These are phyloP conservation scores for Penicillium mononematosum DNA, from an alignment of 495 filamentous ascomycete genomes.

Conservation along the genomic window DNA sequence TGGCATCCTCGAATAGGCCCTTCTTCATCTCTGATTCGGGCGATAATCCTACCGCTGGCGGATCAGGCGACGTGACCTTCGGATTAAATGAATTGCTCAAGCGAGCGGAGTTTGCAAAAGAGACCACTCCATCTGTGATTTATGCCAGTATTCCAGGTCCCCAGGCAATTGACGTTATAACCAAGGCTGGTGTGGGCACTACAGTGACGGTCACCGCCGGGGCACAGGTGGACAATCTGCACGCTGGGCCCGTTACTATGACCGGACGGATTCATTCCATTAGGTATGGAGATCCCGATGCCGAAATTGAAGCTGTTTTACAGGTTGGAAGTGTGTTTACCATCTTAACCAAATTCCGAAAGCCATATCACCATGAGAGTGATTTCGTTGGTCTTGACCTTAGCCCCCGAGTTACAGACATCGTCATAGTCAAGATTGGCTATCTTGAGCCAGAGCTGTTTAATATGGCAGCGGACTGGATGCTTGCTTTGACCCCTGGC, in stretches of 20 bases:
- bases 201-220: slow-evolving; percentile 55
- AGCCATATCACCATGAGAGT: slow-evolving; percentile 56
- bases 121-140: slow-evolving; percentile 45
- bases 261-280: slow-evolving; percentile 54
- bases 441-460: slow-evolving; percentile 59
- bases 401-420: slow-evolving; percentile 44
- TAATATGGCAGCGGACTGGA: slow-evolving; percentile 56
- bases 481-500: slow-evolving; percentile 53
- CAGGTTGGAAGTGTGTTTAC: slow-evolving; percentile 54
- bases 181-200: slow-evolving; percentile 49
- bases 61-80: slow-evolving; percentile 57
- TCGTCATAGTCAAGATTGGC: slow-evolving; percentile 61
- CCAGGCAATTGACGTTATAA: slow-evolving; percentile 44
- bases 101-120: slow-evolving; percentile 46
- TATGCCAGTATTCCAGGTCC: slow-evolving; percentile 58
- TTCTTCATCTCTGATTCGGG: slow-evolving; percentile 61
- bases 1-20: slow-evolving; percentile 45
- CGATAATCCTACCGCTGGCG: slow-evolving; percentile 58
- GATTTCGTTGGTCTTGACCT: slow-evolving; percentile 55
- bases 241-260: slow-evolving; percentile 53
- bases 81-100: slow-evolving; percentile 46
- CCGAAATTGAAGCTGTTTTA: slow-evolving; percentile 50
- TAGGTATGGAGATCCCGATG: slow-evolving; percentile 51
- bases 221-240: slow-evolving; percentile 53
- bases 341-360: slow-evolving; percentile 55